Evolutionary conservation across 345 rosid genomes (phyloP).

Genomic region (Heritiera littoralis): DNA sequence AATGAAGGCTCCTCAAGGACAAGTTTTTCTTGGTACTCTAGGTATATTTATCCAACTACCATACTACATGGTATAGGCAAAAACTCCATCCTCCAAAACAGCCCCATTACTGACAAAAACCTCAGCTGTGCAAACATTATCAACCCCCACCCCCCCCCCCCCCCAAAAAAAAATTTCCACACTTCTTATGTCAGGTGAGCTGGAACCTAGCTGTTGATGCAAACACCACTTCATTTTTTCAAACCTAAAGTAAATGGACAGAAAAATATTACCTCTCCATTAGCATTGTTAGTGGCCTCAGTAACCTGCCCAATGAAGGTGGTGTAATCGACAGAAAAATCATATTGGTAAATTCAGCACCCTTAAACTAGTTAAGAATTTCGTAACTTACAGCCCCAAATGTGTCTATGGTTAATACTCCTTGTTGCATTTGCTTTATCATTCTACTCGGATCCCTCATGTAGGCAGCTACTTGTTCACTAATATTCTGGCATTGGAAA

Average conservation of each 20-base stretch:
- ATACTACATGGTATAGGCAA: background rate
- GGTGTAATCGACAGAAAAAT: slow-evolving; percentile 23
- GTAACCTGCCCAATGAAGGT: slow-evolving; percentile 35
- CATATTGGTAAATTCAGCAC: slow-evolving; percentile 1
- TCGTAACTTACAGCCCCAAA: slow-evolving; percentile 71
- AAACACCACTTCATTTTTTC: background rate
- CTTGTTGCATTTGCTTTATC: slow-evolving; percentile 92
- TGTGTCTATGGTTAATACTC: slow-evolving; percentile 61
- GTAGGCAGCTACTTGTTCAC: slow-evolving; percentile 82
- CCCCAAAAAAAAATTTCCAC: too few relatives aligned
- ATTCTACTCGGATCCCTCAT: slow-evolving; percentile 97
- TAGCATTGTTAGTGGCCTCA: slow-evolving; percentile 27
- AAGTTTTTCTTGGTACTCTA: background rate
- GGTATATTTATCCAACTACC: background rate
- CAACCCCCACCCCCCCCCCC: background rate
- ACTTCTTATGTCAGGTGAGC: background rate
- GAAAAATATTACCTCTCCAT: slow-evolving; percentile 49
- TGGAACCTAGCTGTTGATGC: background rate
- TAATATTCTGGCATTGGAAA: slow-evolving; percentile 59
- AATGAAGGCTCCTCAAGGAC: background rate
- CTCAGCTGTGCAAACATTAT: background rate
- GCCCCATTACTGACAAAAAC: background rate
- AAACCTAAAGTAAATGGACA: background rate
- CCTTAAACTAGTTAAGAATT: background rate
- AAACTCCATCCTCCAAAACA: background rate